Evolutionary conservation across 257 asterid genomes (phyloP).

Genomic region (Agastache rugosa): DNA sequence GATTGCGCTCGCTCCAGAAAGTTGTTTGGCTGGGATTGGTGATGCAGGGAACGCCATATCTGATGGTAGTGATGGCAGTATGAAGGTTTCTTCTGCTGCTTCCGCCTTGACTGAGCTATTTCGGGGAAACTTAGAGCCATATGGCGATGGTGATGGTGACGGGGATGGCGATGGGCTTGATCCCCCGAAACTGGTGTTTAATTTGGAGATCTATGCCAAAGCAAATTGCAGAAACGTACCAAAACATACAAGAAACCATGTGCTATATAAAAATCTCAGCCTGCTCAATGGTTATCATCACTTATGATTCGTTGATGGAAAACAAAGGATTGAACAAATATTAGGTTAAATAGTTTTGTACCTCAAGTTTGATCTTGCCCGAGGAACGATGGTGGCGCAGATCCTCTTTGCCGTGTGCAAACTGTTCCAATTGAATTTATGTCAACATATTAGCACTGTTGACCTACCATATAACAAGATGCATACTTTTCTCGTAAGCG

Average conservation of each 20-base stretch:
- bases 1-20: constrained; percentile 25
- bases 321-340: constrained; percentile 1
- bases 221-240: constrained; percentile 36
- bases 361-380: constrained; percentile 62
- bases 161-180: constrained; percentile 45
- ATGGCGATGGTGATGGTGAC: constrained; percentile 39
- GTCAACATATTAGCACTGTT: constrained; percentile 20
- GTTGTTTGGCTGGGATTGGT: constrained; percentile 35
- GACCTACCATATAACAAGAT: constrained; percentile 9
- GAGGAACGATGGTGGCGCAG: constrained; percentile 46
- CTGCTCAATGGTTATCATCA: constrained; percentile 15
- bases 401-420: constrained; percentile 67
- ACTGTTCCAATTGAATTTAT: constrained; percentile 46
- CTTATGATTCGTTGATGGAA: constrained; percentile 17
- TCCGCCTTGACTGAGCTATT: constrained; percentile 43
- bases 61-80: constrained; percentile 32
- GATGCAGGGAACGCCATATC: constrained; percentile 39
- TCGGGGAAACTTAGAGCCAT: constrained; percentile 51
- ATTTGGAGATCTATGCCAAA: constrained; percentile 55
- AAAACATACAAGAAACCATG: constrained; percentile 40
- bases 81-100: constrained; percentile 33
- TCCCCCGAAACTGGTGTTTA: constrained; percentile 41
- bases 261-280: constrained; percentile 26
- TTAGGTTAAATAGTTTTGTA: constrained; percentile 33
- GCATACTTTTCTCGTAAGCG: neutral